Percentiles rank a stretch among this genome's conserved stretches.
phyloP scores from a whole-genome alignment of 495 filamentous ascomycete species.

The Xylaria grammica region DNA sequence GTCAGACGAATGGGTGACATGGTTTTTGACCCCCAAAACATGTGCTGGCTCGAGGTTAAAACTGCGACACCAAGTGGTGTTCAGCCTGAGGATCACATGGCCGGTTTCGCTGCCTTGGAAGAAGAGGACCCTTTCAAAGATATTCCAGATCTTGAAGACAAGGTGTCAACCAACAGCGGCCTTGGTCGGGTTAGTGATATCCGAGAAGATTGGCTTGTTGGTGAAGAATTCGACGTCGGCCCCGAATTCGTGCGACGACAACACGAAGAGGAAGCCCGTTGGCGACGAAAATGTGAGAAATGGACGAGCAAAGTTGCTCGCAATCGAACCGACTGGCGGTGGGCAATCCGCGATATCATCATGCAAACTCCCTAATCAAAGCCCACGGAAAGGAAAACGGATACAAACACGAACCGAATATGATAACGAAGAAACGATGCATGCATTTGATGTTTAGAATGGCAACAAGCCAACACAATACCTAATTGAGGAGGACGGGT shows the following conservation, averaged over 20 bases:
- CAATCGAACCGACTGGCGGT: constrained; percentile 53
- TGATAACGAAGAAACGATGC: constrained; percentile 28
- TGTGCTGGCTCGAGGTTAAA: constrained; percentile 88
- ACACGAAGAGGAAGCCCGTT: constrained; percentile 87
- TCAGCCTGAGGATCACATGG: constrained; percentile 58
- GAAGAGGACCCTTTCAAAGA: constrained; percentile 63
- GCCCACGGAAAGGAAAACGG: neutral
- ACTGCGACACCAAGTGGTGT: constrained; percentile 41
- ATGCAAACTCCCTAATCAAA: constrained; percentile 27
- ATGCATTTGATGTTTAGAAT: constrained; percentile 23
- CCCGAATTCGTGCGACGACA: constrained; percentile 91
- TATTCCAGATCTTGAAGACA: constrained; percentile 60
- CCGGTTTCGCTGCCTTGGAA: constrained; percentile 81
- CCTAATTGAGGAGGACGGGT: constrained; percentile 26
- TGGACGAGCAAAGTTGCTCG: constrained; percentile 63
- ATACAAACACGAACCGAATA: constrained; percentile 11
- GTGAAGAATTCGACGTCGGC: constrained; percentile 96
- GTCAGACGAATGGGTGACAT: constrained; percentile 93
- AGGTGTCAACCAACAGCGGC: constrained; percentile 46
- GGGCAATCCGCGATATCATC: constrained; percentile 56
- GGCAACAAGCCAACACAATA: constrained; percentile 28
- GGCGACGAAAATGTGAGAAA: constrained; percentile 79
- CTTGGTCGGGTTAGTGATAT: constrained; percentile 56
- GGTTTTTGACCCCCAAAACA: constrained; percentile 95
- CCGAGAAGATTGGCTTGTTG: constrained; percentile 80